Conservation (phyloP, 1,139 yeast genomes). For the Magnusiomyces starmeri region DNA sequence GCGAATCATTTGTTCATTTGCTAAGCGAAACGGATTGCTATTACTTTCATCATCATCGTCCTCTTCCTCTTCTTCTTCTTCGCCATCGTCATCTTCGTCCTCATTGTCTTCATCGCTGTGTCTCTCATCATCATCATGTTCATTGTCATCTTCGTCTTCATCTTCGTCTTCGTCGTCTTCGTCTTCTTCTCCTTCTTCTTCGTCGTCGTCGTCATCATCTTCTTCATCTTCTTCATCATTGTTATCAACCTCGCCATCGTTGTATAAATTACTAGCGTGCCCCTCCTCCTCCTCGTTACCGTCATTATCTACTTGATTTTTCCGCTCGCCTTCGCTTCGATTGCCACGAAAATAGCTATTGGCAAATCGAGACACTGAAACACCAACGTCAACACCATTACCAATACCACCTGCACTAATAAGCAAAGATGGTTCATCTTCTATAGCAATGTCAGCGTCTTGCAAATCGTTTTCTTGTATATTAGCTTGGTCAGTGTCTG, state of each 20-base stretch:
- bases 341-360: no score
- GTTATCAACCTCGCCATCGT: conserved; percentile 22
- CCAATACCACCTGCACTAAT: conserved; percentile 1
- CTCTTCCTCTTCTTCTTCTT: conserved; percentile 10
- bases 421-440: conserved; percentile 10
- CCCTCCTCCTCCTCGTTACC: conserved; percentile 27
- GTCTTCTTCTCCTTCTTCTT: conserved; percentile 19
- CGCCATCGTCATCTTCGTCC: conserved; percentile 10
- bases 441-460: background rate
- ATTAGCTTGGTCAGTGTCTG: background rate
- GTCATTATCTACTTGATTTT: conserved; percentile 14
- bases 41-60: conserved; percentile 25
- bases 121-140: conserved; percentile 25
- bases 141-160: conserved; percentile 24
- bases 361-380: no score
- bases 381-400: no score
- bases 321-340: background rate
- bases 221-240: conserved; percentile 21
- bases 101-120: conserved; percentile 16
- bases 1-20: conserved; percentile 20
- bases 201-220: conserved; percentile 26
- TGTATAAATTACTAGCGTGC: conserved; percentile 22
- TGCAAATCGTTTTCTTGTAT: no score
- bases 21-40: conserved; percentile 25
- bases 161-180: conserved; percentile 15